Evolutionary conservation across 78 protist species (phyloP), one percentile per base, ranked within the genome.

Genomic region (Planoprotostelium fungivorum): DNA sequence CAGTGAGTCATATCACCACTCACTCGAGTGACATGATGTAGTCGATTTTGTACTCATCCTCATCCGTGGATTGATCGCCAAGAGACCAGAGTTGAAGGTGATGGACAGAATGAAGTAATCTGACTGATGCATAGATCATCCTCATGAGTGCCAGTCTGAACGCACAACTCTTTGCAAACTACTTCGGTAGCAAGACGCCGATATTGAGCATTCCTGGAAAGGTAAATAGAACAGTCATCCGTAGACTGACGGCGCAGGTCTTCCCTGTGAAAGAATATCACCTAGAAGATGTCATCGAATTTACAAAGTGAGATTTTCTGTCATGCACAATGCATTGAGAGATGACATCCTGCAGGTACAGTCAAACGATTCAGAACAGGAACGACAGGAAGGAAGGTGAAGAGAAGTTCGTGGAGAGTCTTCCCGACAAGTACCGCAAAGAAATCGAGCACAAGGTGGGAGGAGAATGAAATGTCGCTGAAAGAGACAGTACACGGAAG

Each of bases 91-190:
- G 37, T 88, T 93, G 0, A 93, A 93, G 90, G 34, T 93, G 1
- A 89, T 25, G 31, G 5, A 16, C 5, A 51, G 5, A 25, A 25
- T 51, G 31, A 16, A 25, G 73, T 25, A 51, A 51, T 51, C 16
- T 16, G 31, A 16, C 73, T 51, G 73, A 51, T 25, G 16, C 16
- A 16, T 16, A 89, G 63, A 51, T 96, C 23, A 31, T 98, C 28
- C 89, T 98, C 63, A 97, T 96, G 97, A 88, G 94, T 83, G 99
- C 99, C 35, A 96, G 98, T 0, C 29, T 96, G 36, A 95, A 97
- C 91, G 95, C 96, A 16, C 88, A 90, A 25, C 93, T 94, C 35
- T 96, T 97, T 51, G 34, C 95, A 1, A 36, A 38, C 23, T 97
- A 96, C 73, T 97, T 97, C 88, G 39, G 37, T 5, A 89, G 89